Conservation (phyloP, 2,329 filamentous ascomycete species). For the Sporothrix phasma region DNA sequence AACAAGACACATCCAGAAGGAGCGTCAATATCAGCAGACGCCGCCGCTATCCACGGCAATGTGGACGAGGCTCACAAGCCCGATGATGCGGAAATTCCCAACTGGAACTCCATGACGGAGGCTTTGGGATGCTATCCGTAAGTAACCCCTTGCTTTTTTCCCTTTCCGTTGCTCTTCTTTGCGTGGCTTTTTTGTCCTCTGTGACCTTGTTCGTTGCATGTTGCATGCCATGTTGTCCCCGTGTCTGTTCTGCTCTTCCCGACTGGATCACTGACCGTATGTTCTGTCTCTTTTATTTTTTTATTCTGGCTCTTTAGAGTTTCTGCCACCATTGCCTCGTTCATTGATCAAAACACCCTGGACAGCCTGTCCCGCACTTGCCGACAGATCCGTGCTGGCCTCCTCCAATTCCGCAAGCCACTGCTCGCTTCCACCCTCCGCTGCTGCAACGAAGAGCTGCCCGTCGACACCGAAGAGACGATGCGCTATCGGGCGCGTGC, state of each 20-base stretch:
- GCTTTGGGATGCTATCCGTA: conserved; percentile 61
- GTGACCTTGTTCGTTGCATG: background rate
- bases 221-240: conserved; percentile 15
- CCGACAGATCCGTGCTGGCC: conserved; percentile 63
- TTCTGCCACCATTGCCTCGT: conserved; percentile 61
- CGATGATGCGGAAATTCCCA: conserved; percentile 35
- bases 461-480: conserved; percentile 45
- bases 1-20: background rate
- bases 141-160: conserved; percentile 29
- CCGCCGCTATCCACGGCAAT: background rate
- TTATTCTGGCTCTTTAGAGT: conserved; percentile 45
- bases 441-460: conserved; percentile 60
- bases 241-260: conserved; percentile 1
- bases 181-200: background rate
- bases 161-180: conserved; percentile 13
- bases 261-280: conserved; percentile 16
- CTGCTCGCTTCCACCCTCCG: conserved; percentile 67
- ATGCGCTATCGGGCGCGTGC: conserved; percentile 49
- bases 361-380: conserved; percentile 76
- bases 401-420: conserved; percentile 67
- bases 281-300: conserved; percentile 13
- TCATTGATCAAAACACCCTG: conserved; percentile 78
- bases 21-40: background rate
- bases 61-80: conserved; percentile 20
- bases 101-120: conserved; percentile 49